Evolutionary conservation across 2,329 filamentous ascomycete genomes (phyloP).

Genomic region (Metarhizium humberi): DNA sequence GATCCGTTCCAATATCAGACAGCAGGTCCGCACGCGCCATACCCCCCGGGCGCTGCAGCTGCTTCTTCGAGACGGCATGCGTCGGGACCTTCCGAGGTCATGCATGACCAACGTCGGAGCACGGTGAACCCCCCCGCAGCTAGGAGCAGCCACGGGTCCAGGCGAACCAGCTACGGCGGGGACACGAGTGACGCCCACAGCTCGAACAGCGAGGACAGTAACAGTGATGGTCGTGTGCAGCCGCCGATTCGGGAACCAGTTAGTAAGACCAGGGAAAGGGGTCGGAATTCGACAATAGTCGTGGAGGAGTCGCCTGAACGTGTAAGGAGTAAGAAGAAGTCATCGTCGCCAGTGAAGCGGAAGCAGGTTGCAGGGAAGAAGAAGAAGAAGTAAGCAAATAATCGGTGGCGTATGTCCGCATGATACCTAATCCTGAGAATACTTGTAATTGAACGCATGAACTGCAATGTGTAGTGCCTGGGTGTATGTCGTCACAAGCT

Average conservation of each 20-base stretch:
- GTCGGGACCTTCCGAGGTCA: slow-evolving; percentile 23
- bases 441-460: background rate
- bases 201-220: slow-evolving; percentile 24
- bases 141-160: slow-evolving; percentile 22
- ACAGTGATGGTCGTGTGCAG: slow-evolving; percentile 28
- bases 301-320: slow-evolving; percentile 26
- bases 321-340: slow-evolving; percentile 30
- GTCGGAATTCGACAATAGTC: slow-evolving; percentile 28
- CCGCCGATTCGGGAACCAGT: slow-evolving; percentile 22
- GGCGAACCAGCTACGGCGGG: slow-evolving; percentile 19
- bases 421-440: slow-evolving; percentile 1
- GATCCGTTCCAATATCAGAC: slow-evolving; percentile 48
- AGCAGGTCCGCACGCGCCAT: slow-evolving; percentile 29
- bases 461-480: background rate
- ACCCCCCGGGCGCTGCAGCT: slow-evolving; percentile 21
- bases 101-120: slow-evolving; percentile 16
- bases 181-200: slow-evolving; percentile 26
- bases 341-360: slow-evolving; percentile 31
- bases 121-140: slow-evolving; percentile 18
- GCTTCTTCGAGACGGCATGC: slow-evolving; percentile 25
- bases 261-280: slow-evolving; percentile 3
- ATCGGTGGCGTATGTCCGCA: slow-evolving; percentile 1
- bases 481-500: background rate
- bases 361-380: slow-evolving; percentile 24
- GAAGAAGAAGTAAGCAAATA: slow-evolving; percentile 23